Evolutionary conservation across 352 stramenopile genomes (phyloP), one percentile per base, ranked within the genome.

Genomic region (Globisporangium middletonii): DNA sequence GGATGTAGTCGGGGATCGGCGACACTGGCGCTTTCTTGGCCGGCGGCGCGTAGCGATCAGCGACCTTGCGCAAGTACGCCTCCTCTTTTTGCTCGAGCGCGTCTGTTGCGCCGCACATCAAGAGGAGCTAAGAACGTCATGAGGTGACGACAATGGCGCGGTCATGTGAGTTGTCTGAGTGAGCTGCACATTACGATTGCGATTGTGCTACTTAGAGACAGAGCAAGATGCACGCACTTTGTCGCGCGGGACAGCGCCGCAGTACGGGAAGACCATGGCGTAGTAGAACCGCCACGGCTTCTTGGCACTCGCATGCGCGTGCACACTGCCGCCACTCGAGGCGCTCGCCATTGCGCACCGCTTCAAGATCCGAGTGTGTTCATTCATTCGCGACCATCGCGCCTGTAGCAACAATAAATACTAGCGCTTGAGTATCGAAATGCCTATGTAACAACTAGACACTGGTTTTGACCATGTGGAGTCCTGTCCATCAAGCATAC

Each of bases 231-330:
- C 26, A 64, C 50, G 16, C 56, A 71, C 80, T 65, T 88, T 83
- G 15, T 88, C 76, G 5, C 55, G 55, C 27, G 67, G 42, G 16
- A 79, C 59, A 19, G 52, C 26, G 46, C 67, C 70, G 58, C 59
- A 67, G 26, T 68, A 65, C 19, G 77, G 76, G 38, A 89, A 82
- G 2, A 59, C 63, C 64, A 89, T 69, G 26, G 79, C 73, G 61
- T 76, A 91, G 69, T 81, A 88, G 66, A 70, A 88, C 47, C 79
- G 76, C 78, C 80, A 91, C 12, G 80, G 78, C 69, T 88, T 86
- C 54, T 76, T 73, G 33, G 57, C 43, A 12, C 30, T 46, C 19
- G 37, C 18, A 16, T 54, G 19, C 0, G 64, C 50, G 41, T 47
- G 43, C 38, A 47, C 59, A 35, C 50, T 57, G 55, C 37, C 28